Conservation (phyloP, 2,329 filamentous ascomycete genomes). For the Biscogniauxia sp. region DNA sequence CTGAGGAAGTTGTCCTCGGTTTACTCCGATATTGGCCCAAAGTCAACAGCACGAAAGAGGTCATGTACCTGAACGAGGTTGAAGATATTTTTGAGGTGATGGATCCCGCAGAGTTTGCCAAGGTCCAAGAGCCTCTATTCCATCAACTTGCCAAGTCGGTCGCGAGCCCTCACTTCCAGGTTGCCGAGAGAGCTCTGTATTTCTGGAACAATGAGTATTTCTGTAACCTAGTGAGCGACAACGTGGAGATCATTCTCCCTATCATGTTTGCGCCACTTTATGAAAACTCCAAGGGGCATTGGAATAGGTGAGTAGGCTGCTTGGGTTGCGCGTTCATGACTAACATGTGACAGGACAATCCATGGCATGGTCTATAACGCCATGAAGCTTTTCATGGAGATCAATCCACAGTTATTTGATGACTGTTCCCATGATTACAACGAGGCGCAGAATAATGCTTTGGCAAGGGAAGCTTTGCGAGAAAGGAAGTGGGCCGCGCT, state of each 20-base stretch:
- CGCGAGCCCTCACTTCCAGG: slow-evolving; percentile 97
- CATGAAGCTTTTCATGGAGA: slow-evolving; percentile 99
- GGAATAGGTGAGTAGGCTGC: slow-evolving; percentile 74
- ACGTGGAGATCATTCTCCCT: slow-evolving; percentile 95
- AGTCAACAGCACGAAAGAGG: slow-evolving; percentile 98
- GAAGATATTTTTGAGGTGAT: slow-evolving; percentile 99
- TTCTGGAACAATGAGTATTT: slow-evolving; percentile 99
- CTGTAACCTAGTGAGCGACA: slow-evolving; percentile 98
- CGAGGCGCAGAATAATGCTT: slow-evolving; percentile 88
- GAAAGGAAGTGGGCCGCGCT: slow-evolving; percentile 89
- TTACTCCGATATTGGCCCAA: slow-evolving; percentile 97
- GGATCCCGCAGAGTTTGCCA: slow-evolving; percentile 97
- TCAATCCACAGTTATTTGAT: slow-evolving; percentile 96
- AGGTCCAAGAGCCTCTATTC: slow-evolving; percentile 96
- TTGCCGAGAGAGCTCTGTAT: slow-evolving; percentile 93
- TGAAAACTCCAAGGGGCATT: slow-evolving; percentile 98
- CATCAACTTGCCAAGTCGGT: slow-evolving; percentile 97
- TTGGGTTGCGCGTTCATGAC: slow-evolving; percentile 11
- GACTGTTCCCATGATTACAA: slow-evolving; percentile 98
- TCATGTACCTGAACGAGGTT: slow-evolving; percentile 99
- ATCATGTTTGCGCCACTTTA: slow-evolving; percentile 99
- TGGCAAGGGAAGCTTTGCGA: slow-evolving; percentile 76
- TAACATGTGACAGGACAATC: slow-evolving; percentile 70
- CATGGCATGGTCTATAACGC: slow-evolving; percentile 99
- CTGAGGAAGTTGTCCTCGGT: slow-evolving; percentile 95